Percentiles rank a stretch among this genome's conserved stretches.
phyloP scores from a whole-genome alignment of 129 eudicot species.

The Arctium lappa region DNA sequence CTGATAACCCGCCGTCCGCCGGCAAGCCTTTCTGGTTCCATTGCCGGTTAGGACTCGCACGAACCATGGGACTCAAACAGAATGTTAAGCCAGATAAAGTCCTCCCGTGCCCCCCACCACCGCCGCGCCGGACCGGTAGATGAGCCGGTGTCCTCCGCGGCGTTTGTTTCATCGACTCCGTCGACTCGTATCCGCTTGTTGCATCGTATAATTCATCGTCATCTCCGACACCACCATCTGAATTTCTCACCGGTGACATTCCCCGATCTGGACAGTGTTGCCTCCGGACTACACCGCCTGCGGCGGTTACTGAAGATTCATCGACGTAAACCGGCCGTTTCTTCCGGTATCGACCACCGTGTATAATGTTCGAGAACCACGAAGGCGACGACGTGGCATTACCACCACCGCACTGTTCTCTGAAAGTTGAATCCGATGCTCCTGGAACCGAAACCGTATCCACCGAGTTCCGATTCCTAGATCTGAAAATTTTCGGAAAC shows the following conservation, averaged over 20 bases:
- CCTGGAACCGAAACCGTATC: conserved; percentile 27
- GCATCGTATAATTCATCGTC: conserved; percentile 35
- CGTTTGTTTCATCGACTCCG: conserved; percentile 51
- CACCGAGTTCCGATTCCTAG: conserved; percentile 35
- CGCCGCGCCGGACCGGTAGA: conserved; percentile 25
- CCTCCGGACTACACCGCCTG: conserved; percentile 16
- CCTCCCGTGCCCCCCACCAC: conserved; percentile 20
- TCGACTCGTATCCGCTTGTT: conserved; percentile 52
- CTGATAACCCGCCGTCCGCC: conserved; percentile 40
- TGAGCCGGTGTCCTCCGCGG: conserved; percentile 45
- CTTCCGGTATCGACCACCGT: conserved; percentile 32
- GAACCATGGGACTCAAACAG: conserved; percentile 62
- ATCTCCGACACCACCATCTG: conserved; percentile 39
- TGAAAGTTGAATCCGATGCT: conserved; percentile 14
- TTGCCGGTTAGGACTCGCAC: conserved; percentile 65
- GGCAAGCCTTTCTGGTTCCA: conserved; percentile 58
- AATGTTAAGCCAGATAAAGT: conserved; percentile 48
- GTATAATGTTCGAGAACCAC: conserved; percentile 49
- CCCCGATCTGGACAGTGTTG: conserved; percentile 47
- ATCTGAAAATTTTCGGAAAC: conserved; percentile 52
- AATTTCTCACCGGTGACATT: conserved; percentile 62
- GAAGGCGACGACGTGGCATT: conserved; percentile 33
- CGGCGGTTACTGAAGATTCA: conserved; percentile 7
- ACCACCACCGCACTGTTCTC: conserved; percentile 17
- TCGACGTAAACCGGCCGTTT: conserved; percentile 34